These are phyloP conservation scores for Rhodamnia argentea DNA, from an alignment of 345 rosid species.

Conservation along the genomic window DNA sequence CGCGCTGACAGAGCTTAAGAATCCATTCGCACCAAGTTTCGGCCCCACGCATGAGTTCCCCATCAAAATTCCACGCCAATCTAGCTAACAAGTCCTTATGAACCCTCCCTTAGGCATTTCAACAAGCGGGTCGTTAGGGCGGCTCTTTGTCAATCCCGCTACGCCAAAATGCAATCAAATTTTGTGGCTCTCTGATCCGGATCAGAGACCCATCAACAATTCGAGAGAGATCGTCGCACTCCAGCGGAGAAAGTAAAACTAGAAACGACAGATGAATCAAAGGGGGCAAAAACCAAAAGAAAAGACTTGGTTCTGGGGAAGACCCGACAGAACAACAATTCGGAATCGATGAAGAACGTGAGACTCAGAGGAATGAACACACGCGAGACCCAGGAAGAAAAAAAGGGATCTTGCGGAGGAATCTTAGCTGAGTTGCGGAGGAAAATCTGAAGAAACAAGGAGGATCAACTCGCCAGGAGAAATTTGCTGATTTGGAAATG, in stretches of 20 bases:
- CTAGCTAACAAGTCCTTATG: slow-evolving; percentile 11
- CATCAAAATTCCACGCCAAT: slow-evolving; percentile 26
- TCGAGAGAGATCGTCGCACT: neutral
- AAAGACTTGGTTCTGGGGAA: neutral
- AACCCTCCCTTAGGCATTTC: slow-evolving; percentile 5
- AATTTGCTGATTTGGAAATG: neutral
- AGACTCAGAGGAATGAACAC: neutral
- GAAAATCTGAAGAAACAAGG: neutral
- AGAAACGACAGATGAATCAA: neutral
- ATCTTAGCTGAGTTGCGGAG: neutral
- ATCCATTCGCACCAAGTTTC: slow-evolving; percentile 51
- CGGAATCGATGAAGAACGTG: neutral
- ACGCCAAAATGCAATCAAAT: neutral
- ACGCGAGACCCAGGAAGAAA: neutral
- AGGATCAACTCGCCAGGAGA: neutral
- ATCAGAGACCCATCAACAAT: neutral
- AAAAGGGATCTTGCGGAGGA: neutral
- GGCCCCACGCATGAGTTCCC: slow-evolving; percentile 95
- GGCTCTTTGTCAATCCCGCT: neutral
- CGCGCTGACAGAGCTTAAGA: slow-evolving; percentile 67
- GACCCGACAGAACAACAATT: neutral
- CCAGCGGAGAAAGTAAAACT: neutral
- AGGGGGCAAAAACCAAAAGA: neutral
- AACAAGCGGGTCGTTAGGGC: neutral
- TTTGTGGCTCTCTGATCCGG: neutral